A percentile compares a stretch with the other conserved stretches of the same genome.
Conservation (phyloP, 176 grass and related monocot species). For the Aegilops sharonensis region DNA sequence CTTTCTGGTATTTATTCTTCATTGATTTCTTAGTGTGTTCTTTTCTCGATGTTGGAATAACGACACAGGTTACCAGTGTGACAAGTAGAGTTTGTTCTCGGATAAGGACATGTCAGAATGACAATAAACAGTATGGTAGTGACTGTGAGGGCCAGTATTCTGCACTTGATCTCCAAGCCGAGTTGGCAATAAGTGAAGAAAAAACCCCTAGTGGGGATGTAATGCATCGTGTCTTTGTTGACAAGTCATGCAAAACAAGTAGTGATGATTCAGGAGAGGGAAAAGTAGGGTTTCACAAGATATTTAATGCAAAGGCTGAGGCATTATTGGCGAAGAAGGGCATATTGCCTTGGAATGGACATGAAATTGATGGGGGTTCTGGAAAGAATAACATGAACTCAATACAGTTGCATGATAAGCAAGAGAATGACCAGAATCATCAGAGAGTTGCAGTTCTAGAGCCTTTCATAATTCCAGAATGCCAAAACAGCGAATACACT, state of each 20-base stretch:
- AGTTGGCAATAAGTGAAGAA: conserved; percentile 44
- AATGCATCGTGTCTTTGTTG: conserved; percentile 1
- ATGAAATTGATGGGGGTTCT: conserved; percentile 32
- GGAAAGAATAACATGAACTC: conserved; percentile 40
- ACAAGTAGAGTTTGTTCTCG: conserved; percentile 69
- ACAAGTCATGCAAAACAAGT: conserved; percentile 36
- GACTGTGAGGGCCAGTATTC: conserved; percentile 4
- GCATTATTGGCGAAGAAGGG: conserved; percentile 60
- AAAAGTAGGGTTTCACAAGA: conserved; percentile 58
- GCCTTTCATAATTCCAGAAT: conserved; percentile 41
- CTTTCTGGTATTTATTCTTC: conserved; percentile 25
- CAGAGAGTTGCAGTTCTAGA: conserved; percentile 38
- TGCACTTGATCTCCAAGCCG: conserved; percentile 45
- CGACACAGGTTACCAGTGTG: conserved; percentile 78
- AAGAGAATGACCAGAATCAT: conserved; percentile 46
- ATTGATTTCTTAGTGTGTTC: conserved; percentile 31
- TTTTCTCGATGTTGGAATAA: conserved; percentile 42
- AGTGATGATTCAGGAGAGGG: conserved; percentile 59
- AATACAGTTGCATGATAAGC: conserved; percentile 44
- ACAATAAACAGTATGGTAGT: conserved; percentile 20
- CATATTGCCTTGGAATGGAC: conserved; percentile 75
- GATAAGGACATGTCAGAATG: conserved; percentile 38
- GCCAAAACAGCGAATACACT: conserved; percentile 27
- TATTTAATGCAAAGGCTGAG: conserved; percentile 64
- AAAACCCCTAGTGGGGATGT: conserved; percentile 27